Evolutionary conservation across 352 stramenopile genomes (phyloP), one percentile per base, ranked within the genome.

Genomic region (Globisporangium uncinulatum): DNA sequence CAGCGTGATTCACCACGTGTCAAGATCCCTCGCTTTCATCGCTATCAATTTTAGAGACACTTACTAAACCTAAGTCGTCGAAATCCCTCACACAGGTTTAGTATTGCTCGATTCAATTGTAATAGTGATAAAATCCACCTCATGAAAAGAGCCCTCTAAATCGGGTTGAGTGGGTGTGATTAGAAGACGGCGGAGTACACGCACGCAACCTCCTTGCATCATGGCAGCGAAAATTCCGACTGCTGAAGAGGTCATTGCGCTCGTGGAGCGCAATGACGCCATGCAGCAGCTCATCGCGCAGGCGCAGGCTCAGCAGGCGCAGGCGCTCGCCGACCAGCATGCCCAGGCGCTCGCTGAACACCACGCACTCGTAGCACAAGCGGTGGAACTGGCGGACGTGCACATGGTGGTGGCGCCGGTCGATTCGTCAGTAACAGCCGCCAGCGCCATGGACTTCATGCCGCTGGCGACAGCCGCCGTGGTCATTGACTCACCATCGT

Each of bases 241-340:
- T 21, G 55, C 75, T 17, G 74, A 86, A 46, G 74, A 87, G 34
- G 74, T 85, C 63, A 56, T 87, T 46, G 76, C 72, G 56, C 76
- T 89, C 20, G 74, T 83, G 50, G 56, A 29, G 24, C 24, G 70
- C 43, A 52, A 72, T 61, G 51, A 64, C 56, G 39, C 63, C 29
- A 79, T 86, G 61, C 71, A 86, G 54, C 73, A 86, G 51, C 61
- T 89, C 20, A 63, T 87, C 15, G 61, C 82, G 31, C 79, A 89
- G 52, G 69, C 86, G 42, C 71, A 77, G 50, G 66, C 61, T 29
- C 71, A 80, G 47, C 68, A 76, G 45, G 57, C 64, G 24, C 66
- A 70, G 44, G 50, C 57, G 6, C 49, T 61, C 14, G 59, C 49
- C 2, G 51, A 62, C 19, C 65, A 53, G 19, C 51, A 60, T 29